Base-by-base conservation (phyloP, 345 rosid species). In the Citrus australasica region DNA sequence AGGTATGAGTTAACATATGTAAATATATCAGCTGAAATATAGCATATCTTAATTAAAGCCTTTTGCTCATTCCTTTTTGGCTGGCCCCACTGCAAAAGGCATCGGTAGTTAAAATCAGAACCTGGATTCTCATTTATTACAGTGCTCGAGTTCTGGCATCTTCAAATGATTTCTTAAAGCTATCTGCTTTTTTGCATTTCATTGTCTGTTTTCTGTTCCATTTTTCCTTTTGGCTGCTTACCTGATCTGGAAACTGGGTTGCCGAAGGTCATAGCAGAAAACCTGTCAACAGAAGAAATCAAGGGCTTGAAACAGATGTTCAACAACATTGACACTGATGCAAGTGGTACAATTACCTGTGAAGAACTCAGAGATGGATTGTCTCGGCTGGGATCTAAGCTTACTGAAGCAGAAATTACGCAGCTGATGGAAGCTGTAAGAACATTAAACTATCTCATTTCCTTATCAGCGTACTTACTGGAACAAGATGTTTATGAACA, bases 351-450 rank as follows among this genome's bases (percentile, higher is more conserved):
- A 37, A 94, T 96, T 76, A 96, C 98, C 46, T 86, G 82, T 67
- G 94, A 92, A 67, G 99, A 96, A 79, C 93, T 96, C 38, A 93
- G 81, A 79, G 79, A 58, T 9, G 97, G 98, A 24, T 75, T 96
- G 78, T 79, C 90, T 73, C 82, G 90, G 78, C 88, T 94, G 76
- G 99, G 98, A 75, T 94, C 99, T 37, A 93, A 79, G 85, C 92
- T 94, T 53, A 74, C 88, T 0, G 98, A 94, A 86, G 30, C 82
- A 56, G 99, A 96, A 86, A 88, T 90, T 61, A 84, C 83, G 87
- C 95, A 91, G 83, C 90, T 96, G 40, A 92, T 96, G 99, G 98
- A 93, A 63, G 98, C 98, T 69, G 99, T 96, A 89, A 89, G 95
- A 75, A 75, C 71, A 46, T 16, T 51, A 3, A 7, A 28, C 28